Evolutionary conservation across 148 eudicot species (phyloP), one percentile per base, ranked within the genome.

Genomic region (Beta vulgaris): DNA sequence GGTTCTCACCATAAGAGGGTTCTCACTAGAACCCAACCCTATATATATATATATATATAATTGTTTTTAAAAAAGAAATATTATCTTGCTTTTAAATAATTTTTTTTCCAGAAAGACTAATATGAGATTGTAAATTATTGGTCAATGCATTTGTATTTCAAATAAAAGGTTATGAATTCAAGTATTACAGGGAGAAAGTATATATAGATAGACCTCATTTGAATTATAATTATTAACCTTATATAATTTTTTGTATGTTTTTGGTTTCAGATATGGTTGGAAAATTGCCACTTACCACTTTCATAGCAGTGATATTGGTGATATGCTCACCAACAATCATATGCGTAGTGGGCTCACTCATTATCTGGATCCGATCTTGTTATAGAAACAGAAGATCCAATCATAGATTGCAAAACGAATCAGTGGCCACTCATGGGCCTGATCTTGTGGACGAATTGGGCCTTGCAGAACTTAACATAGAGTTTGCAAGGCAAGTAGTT

Each of bases 251-350:
- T 4, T 14, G 26, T 23, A 12, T 26, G 14, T 28, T 53, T 13
- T 40, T 0, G 29, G 19, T 37, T 79, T 53, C 76, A 80, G 82
- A 59, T 13, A 63, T 23, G 58, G 53, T 62, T 4, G 51, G 29
- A 16, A 80, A 69, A 69, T 34, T 80, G 60, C 60, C 79, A 3
- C 21, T 62, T 1, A 60, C 59, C 3, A 62, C 76, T 6, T 69
- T 70, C 59, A 63, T 75, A 53, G 75, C 75, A 8, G 51, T 80
- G 0, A 43, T 75, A 62, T 19, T 80, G 19, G 59, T 61, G 15
- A 63, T 80, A 11, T 80, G 82, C 18, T 54, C 71, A 40, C 82
- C 82, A n/a, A 61, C 71, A 6, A 60, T 75, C 6, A 19, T 75
- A 40, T 80, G 79, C 46, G 0, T 76, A 43, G 60, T 76, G 61